Conservation (phyloP, 1,284 basidiomycete species). For the Ceratobasidium sp. region DNA sequence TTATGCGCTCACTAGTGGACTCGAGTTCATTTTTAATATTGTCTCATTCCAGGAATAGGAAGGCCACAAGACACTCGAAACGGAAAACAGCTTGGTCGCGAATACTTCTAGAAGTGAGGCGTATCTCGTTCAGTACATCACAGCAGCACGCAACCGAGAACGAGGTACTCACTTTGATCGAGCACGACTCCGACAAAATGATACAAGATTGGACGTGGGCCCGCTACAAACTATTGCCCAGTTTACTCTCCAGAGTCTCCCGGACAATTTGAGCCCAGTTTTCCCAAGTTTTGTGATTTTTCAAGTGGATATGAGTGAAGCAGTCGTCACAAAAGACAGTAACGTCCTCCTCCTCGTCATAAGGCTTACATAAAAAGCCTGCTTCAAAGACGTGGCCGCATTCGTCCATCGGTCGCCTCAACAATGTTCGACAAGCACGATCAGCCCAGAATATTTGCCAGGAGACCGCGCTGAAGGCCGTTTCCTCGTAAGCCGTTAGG, state of each 20-base stretch:
- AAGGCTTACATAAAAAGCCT: constrained; percentile 36
- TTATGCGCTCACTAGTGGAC: too few species aligned
- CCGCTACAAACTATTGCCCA: constrained; percentile 4
- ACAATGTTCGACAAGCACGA: neutral
- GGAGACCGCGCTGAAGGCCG: constrained; percentile 8
- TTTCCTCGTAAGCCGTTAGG: neutral
- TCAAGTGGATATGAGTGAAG: constrained; percentile 35
- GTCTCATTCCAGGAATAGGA: too few species aligned
- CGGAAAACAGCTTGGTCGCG: too few species aligned
- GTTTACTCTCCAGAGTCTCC: neutral
- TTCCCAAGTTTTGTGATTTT: constrained; percentile 18
- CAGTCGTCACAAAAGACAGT: constrained; percentile 30
- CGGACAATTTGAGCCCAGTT: constrained; percentile 24
- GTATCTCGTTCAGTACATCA: too few species aligned
- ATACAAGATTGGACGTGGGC: neutral
- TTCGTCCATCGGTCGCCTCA: constrained; percentile 9
- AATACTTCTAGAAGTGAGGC: too few species aligned
- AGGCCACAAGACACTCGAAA: too few species aligned
- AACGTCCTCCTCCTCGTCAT: constrained; percentile 17
- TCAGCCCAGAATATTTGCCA: constrained; percentile 37
- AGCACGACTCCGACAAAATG: neutral
- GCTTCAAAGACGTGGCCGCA: constrained; percentile 25
- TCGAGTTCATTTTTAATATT: too few species aligned
- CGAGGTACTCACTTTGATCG: neutral
- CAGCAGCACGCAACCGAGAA: too few species aligned